phyloP scores from a whole-genome alignment of 2,329 filamentous ascomycete genomes.

The Ascochyta lentis region DNA sequence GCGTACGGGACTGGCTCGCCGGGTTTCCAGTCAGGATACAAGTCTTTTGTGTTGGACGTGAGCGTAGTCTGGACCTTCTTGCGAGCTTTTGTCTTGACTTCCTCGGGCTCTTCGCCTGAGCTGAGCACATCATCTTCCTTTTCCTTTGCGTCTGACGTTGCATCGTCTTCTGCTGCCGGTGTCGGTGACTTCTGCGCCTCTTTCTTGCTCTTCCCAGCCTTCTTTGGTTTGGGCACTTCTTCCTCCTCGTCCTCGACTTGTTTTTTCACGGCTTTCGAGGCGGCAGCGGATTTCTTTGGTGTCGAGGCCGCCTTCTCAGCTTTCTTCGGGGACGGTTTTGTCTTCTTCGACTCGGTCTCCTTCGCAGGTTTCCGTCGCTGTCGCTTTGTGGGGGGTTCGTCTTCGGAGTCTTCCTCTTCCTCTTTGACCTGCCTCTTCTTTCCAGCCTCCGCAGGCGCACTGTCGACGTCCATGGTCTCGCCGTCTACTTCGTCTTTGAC shows the following conservation, averaged over 20 bases:
- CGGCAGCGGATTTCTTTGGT: conserved; percentile 19
- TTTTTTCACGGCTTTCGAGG: conserved; percentile 20
- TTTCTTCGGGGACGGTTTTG: conserved; percentile 20
- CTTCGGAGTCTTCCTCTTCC: conserved; percentile 44
- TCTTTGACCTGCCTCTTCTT: conserved; percentile 38
- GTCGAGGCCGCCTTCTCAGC: conserved; percentile 22
- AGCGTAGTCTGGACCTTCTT: conserved; percentile 82
- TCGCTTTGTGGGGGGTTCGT: conserved; percentile 47
- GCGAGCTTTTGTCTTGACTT: conserved; percentile 74
- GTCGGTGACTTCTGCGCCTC: conserved; percentile 32
- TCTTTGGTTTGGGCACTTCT: conserved; percentile 21
- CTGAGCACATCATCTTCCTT: conserved; percentile 56
- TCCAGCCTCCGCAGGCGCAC: conserved; percentile 22
- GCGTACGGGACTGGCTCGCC: conserved; percentile 92
- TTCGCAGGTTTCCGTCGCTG: conserved; percentile 42
- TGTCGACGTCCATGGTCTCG: conserved; percentile 36
- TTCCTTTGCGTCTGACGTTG: conserved; percentile 30
- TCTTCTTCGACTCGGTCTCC: conserved; percentile 21
- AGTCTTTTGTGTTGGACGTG: conserved; percentile 71
- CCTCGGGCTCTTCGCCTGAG: conserved; percentile 70
- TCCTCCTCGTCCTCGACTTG: conserved; percentile 31
- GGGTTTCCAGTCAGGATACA: conserved; percentile 94
- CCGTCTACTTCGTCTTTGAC: conserved; percentile 29
- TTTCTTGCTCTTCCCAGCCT: conserved; percentile 28
- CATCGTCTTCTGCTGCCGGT: conserved; percentile 27